These are phyloP conservation scores for Closterium sp. DNA, from an alignment of 139 green algal species.

Conservation along the genomic window DNA sequence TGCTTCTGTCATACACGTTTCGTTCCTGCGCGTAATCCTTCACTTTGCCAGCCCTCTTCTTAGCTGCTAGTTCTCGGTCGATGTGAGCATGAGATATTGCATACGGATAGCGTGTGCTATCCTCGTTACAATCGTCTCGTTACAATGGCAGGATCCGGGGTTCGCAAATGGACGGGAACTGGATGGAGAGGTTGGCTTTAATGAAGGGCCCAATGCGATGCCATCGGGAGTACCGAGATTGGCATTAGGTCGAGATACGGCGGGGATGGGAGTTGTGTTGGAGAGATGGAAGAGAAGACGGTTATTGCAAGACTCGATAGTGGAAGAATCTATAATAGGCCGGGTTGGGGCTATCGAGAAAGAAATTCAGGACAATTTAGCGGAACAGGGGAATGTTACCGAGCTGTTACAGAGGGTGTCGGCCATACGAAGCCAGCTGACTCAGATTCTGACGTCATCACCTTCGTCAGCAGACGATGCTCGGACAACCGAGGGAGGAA, in stretches of 20 bases:
- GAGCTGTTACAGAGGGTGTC: background rate
- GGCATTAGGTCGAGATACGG: background rate
- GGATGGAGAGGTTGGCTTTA: background rate
- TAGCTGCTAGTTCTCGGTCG: background rate
- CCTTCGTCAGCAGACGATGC: background rate
- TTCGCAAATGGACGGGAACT: background rate
- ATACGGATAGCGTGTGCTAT: background rate
- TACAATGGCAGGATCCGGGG: background rate
- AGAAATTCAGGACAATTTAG: background rate
- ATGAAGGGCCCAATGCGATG: background rate
- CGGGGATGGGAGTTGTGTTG: background rate
- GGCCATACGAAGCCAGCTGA: background rate
- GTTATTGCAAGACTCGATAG: background rate
- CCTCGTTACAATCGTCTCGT: background rate
- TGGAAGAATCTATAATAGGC: background rate
- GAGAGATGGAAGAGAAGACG: background rate
- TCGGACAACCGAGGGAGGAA: background rate
- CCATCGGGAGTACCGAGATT: background rate
- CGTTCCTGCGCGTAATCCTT: background rate
- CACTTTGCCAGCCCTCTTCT: background rate
- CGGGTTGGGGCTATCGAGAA: background rate
- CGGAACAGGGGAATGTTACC: background rate
- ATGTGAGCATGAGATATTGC: background rate
- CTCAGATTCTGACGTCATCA: background rate
- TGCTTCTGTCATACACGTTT: background rate